A percentile compares a stretch with the other conserved stretches of the same genome.
These are phyloP conservation scores for Pseudocercospora cruenta DNA, from an alignment of 2,329 filamentous ascomycete species.

Conservation along the genomic window DNA sequence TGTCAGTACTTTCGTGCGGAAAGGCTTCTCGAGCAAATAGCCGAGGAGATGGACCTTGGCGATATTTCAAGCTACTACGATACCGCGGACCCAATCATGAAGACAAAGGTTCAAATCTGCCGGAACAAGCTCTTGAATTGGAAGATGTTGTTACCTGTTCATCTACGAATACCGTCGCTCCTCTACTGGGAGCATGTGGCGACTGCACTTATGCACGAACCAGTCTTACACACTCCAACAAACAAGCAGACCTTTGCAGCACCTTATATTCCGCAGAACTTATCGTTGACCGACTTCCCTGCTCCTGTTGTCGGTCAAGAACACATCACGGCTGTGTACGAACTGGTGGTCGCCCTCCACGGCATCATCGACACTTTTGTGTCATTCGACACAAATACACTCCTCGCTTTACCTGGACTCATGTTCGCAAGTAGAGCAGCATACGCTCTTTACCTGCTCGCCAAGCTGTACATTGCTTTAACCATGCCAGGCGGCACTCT, in stretches of 20 bases:
- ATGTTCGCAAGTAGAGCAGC: constrained; percentile 30
- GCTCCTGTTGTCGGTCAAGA: constrained; percentile 29
- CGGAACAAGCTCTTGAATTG: constrained; percentile 32
- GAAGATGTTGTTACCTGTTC: constrained; percentile 29
- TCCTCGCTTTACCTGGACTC: constrained; percentile 31
- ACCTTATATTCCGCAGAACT: constrained; percentile 34
- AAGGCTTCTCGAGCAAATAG: constrained; percentile 31
- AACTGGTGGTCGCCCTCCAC: constrained; percentile 30
- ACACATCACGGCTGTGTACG: constrained; percentile 31
- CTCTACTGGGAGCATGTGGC: constrained; percentile 33
- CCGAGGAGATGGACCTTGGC: constrained; percentile 24
- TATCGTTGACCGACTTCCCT: constrained; percentile 36
- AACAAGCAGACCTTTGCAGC: constrained; percentile 37
- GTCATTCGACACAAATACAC: constrained; percentile 15
- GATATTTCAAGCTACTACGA: constrained; percentile 21
- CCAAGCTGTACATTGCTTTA: constrained; percentile 35
- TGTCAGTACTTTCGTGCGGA: constrained; percentile 34
- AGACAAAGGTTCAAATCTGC: constrained; percentile 27
- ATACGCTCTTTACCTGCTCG: constrained; percentile 32
- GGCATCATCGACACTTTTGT: constrained; percentile 30
- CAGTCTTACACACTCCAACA: constrained; percentile 35
- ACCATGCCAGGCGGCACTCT: constrained; percentile 33
- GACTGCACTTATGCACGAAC: constrained; percentile 35
- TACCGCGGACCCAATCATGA: constrained; percentile 27
- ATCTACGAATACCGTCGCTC: constrained; percentile 23